A percentile compares a stretch with the other conserved stretches of the same genome.
These are phyloP conservation scores for Nicotiana undulata DNA, from an alignment of 257 asterid species.

Conservation along the genomic window DNA sequence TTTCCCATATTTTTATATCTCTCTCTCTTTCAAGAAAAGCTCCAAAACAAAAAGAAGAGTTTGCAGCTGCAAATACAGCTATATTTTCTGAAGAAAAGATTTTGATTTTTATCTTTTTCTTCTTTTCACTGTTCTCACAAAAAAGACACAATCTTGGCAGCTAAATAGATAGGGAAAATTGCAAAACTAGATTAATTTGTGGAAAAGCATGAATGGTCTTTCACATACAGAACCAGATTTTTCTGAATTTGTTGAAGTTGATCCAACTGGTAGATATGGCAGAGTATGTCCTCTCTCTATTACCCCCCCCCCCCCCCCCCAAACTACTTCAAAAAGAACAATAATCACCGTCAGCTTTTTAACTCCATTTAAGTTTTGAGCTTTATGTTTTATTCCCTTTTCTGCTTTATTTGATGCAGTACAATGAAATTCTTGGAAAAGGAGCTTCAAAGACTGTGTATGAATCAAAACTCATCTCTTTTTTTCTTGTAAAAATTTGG, in stretches of 20 bases:
- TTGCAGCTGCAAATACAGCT: neutral
- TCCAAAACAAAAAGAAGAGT: neutral
- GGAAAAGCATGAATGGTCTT: slow-evolving; percentile 31
- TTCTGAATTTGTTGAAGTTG: slow-evolving; percentile 45
- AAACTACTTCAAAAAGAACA: neutral
- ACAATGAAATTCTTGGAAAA: slow-evolving; percentile 41
- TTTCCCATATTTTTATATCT: neutral
- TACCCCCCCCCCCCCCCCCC: neutral
- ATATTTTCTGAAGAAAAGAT: neutral
- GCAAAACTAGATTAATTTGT: neutral
- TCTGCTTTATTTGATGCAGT: slow-evolving; percentile 21
- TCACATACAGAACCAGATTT: slow-evolving; percentile 22
- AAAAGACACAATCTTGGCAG: neutral
- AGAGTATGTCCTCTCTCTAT: slow-evolving; percentile 19
- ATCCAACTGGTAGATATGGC: slow-evolving; percentile 55
- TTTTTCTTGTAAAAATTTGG: neutral
- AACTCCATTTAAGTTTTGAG: neutral
- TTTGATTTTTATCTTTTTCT: neutral
- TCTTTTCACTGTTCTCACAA: slow-evolving; percentile 1
- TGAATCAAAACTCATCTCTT: slow-evolving; percentile 9
- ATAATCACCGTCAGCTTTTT: neutral
- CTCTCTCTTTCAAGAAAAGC: slow-evolving; percentile 10
- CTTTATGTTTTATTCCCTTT: neutral
- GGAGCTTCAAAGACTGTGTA: slow-evolving; percentile 56
- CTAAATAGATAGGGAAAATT: neutral